Conservation (phyloP, 805 yeast species). For the Kodamaea leandrae region DNA sequence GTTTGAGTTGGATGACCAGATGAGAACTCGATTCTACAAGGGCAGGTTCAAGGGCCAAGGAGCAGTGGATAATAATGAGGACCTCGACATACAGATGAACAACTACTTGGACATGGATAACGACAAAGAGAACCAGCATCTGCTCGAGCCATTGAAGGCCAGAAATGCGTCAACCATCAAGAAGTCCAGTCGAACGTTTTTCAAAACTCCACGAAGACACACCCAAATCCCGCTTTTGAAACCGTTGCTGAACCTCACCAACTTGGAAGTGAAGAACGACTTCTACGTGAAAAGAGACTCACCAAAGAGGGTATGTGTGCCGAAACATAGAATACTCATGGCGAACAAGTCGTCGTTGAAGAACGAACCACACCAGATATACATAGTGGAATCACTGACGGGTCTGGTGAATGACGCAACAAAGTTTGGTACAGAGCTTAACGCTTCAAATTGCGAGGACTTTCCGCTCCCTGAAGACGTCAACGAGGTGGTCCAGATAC, state of each 20-base stretch:
- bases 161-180: conserved; percentile 16
- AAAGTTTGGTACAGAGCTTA: conserved; percentile 65
- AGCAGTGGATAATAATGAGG: conserved; percentile 18
- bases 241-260: conserved; percentile 23
- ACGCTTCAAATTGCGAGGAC: conserved; percentile 59
- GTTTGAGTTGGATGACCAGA: conserved; percentile 32
- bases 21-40: conserved; percentile 33
- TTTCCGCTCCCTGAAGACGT: conserved; percentile 58
- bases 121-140: conserved; percentile 33
- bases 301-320: conserved; percentile 45
- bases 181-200: conserved; percentile 21
- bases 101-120: conserved; percentile 19
- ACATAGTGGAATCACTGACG: conserved; percentile 60
- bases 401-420: conserved; percentile 64
- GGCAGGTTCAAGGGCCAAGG: conserved; percentile 28
- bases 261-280: conserved; percentile 14
- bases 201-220: conserved; percentile 17
- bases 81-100: conserved; percentile 33
- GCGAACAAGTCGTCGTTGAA: conserved; percentile 35
- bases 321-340: conserved; percentile 28
- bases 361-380: conserved; percentile 28
- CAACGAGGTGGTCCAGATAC: conserved; percentile 60
- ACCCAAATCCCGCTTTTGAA: conserved; percentile 27
- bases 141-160: conserved; percentile 23
- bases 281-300: conserved; percentile 21